A percentile compares a stretch with the other conserved stretches of the same genome.
Conservation (phyloP, 1,284 basidiomycete species). For the Bjerkandera adusta region DNA sequence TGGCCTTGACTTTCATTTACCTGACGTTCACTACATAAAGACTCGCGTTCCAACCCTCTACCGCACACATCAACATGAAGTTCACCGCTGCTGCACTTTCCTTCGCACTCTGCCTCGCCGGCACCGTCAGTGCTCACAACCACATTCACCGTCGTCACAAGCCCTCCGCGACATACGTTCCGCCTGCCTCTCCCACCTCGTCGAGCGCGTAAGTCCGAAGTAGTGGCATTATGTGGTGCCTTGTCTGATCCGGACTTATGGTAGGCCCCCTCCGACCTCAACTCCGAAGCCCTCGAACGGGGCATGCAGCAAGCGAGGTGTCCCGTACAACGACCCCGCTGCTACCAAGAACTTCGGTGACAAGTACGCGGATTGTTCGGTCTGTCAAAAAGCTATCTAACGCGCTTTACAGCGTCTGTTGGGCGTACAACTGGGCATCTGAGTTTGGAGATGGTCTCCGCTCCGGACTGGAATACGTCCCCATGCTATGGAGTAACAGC, state of each 20-base stretch:
- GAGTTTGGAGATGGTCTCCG: slow-evolving; percentile 20
- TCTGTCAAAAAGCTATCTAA: too few relatives aligned
- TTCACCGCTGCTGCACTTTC: slow-evolving; percentile 23
- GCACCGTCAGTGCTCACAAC: slow-evolving; percentile 21
- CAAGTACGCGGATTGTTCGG: too few relatives aligned
- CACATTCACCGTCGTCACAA: slow-evolving; percentile 19
- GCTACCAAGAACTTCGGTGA: slow-evolving; percentile 23
- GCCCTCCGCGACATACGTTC: slow-evolving; percentile 18
- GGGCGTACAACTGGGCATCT: slow-evolving; percentile 31
- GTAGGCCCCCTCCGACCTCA: slow-evolving; percentile 1
- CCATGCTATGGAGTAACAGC: slow-evolving; percentile 29
- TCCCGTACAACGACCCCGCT: slow-evolving; percentile 27
- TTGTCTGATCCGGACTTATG: too few relatives aligned
- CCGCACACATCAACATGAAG: slow-evolving; percentile 26
- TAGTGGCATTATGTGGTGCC: not conserved
- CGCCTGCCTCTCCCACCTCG: slow-evolving; percentile 18
- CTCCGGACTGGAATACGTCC: slow-evolving; percentile 22
- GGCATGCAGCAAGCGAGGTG: slow-evolving; percentile 24
- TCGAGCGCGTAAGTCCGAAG: slow-evolving; percentile 17
- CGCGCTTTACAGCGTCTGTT: slow-evolving; percentile 20
- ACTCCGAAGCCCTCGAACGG: not conserved
- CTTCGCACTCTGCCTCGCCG: slow-evolving; percentile 24
- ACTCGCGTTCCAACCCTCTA: not conserved
- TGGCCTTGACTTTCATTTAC: slow-evolving; percentile 2
- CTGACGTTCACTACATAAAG: not conserved